Conservation (phyloP, 305 asterid genomes). For the Ajuga reptans region DNA sequence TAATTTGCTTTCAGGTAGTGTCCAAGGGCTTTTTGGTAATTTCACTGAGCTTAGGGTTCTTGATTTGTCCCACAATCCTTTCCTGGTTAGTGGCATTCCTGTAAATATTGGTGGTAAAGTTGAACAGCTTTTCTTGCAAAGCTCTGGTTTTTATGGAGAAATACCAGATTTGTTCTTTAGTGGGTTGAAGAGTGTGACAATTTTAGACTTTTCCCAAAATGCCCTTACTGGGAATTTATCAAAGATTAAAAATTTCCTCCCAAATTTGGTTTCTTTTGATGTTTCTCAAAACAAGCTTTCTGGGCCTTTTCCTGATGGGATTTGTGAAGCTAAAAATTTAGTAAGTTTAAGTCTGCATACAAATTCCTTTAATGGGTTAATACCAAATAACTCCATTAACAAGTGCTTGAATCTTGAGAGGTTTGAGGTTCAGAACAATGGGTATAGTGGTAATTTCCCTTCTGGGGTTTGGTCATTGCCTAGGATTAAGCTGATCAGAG, state of each 20-base stretch:
- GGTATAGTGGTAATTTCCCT: conserved; percentile 57
- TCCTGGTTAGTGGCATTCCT: conserved; percentile 66
- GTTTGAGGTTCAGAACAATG: conserved; percentile 77
- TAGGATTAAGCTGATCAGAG: conserved; percentile 61
- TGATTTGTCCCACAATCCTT: conserved; percentile 72
- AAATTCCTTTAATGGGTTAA: conserved; percentile 58
- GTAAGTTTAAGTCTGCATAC: conserved; percentile 44
- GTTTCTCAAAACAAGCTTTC: conserved; percentile 64
- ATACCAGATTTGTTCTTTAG: conserved; percentile 44
- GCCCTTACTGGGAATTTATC: conserved; percentile 59
- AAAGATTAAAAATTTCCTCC: conserved; percentile 37
- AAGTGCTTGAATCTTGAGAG: conserved; percentile 60
- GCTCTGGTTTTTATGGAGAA: conserved; percentile 70
- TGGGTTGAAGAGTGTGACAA: conserved; percentile 44
- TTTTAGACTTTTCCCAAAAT: conserved; percentile 62
- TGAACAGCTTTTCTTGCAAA: conserved; percentile 54
- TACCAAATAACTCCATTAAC: conserved; percentile 34
- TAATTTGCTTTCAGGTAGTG: conserved; percentile 63
- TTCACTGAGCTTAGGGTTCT: conserved; percentile 55
- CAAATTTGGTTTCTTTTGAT: conserved; percentile 67
- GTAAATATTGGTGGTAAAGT: conserved; percentile 43
- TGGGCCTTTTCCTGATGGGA: conserved; percentile 56
- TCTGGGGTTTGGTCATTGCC: conserved; percentile 67
- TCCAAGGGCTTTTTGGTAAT: conserved; percentile 51
- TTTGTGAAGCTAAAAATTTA: conserved; percentile 55